Evolutionary conservation across 768 basidiomycete genomes (phyloP), one percentile per base, ranked within the genome.

Genomic region (Podaxis sp.): DNA sequence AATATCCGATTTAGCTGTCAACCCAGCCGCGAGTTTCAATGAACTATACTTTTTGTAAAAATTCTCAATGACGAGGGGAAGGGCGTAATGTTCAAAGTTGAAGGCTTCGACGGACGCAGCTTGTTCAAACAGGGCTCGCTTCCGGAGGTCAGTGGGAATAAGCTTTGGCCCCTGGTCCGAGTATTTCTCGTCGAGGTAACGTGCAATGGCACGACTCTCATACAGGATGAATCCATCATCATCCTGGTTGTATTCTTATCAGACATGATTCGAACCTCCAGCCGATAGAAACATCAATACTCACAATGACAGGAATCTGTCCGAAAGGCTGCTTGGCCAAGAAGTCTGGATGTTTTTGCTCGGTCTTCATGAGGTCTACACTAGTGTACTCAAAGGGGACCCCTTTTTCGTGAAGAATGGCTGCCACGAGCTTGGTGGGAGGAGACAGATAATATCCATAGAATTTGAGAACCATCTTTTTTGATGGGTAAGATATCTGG

Each of bases 321-420:
- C 85, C 84, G 68, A 85, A 87, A 0, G 88, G 87, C 66, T 89
- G 85, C 42, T 75, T 68, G n/a, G 68, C 63, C n/a, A 77, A 17
- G 70, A 71, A 80, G n/a, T 67, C 76, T 3, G 76, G 64, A 0
- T 64, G 3, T 69, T 81, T 83, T 28, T 83, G 80, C 26, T 71
- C 71, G 28, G 52, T 8, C 68, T 77, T 79, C 30, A 36, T 0
- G 33, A 81, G 62, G 65, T 84, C 72, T 67, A 85, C 53, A 4
- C 28, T 0, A 36, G 76, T 60, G 59, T 84, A 59, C 60, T 82
- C 77, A 33, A 33, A 33, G 33, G 33, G 33, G 2, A 33, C 8
- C 33, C 8, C 33, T 6, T 33, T 33, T 33, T 33, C 33, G 33
- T 33, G 33, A 33, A 33, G 33, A 9, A 33, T 9, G 33, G 75